Conservation (phyloP, 2,329 filamentous ascomycete genomes). For the Pyrenophora teres region DNA sequence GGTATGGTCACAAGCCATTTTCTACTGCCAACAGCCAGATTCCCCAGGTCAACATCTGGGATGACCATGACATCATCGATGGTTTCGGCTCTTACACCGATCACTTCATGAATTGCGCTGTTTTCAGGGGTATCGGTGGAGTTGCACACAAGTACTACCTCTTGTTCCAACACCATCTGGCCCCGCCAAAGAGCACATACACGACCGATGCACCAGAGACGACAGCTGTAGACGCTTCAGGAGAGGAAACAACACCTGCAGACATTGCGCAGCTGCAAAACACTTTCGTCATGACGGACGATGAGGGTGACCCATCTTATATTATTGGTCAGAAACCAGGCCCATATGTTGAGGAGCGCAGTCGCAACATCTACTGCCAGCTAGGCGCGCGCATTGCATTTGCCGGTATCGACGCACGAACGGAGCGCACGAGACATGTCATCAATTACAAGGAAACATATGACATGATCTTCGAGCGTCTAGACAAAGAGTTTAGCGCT, state of each 20-base stretch:
- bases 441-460: conserved; percentile 80
- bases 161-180: conserved; percentile 75
- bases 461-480: conserved; percentile 62
- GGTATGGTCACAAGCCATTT: conserved; percentile 73
- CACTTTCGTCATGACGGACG: conserved; percentile 69
- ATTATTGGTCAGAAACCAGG: conserved; percentile 77
- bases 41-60: conserved; percentile 68
- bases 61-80: conserved; percentile 70
- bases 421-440: conserved; percentile 85
- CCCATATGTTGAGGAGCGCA: conserved; percentile 66
- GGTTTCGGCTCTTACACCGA: conserved; percentile 70
- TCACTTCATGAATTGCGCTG: conserved; percentile 68
- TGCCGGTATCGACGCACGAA: conserved; percentile 63
- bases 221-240: conserved; percentile 53
- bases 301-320: conserved; percentile 69
- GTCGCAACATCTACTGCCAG: conserved; percentile 66
- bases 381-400: conserved; percentile 69
- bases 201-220: conserved; percentile 72
- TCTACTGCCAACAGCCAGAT: conserved; percentile 65
- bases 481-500: conserved; percentile 57
- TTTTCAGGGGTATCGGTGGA: conserved; percentile 69
- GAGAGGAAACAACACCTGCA: conserved; percentile 59
- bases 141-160: conserved; percentile 65
- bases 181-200: conserved; percentile 83
- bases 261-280: conserved; percentile 76